Evolutionary conservation across 371 early-diverging fungal genomes (phyloP).

Genomic region (Saksenaea oblongispora): DNA sequence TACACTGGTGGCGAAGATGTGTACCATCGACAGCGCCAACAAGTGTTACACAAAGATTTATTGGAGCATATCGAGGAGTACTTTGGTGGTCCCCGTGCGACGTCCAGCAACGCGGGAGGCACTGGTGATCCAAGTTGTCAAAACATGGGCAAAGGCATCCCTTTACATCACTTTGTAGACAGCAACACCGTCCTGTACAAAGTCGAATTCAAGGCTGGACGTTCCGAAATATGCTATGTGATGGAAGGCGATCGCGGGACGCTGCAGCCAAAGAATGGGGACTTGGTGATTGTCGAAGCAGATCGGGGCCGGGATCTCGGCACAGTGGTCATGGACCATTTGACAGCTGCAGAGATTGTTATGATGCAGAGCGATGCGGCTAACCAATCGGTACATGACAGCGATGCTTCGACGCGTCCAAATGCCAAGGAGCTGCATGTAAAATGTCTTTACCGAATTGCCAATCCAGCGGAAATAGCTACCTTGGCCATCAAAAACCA

Average conservation of each 20-base stretch:
- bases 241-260: constrained; percentile 34
- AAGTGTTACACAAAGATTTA: constrained; percentile 8
- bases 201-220: constrained; percentile 83
- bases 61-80: constrained; percentile 14
- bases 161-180: constrained; percentile 29
- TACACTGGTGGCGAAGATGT: not conserved
- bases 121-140: not conserved
- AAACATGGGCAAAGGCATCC: constrained; percentile 37
- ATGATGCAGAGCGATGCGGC: constrained; percentile 3
- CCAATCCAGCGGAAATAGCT: not conserved
- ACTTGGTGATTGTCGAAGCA: constrained; percentile 87
- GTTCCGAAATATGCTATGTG: constrained; percentile 73
- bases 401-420: not conserved
- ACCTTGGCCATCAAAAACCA: constrained; percentile 16
- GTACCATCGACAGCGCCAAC: constrained; percentile 10
- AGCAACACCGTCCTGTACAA: constrained; percentile 64
- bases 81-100: constrained; percentile 10
- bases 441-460: constrained; percentile 2
- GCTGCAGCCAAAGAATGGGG: constrained; percentile 56
- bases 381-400: constrained; percentile 5
- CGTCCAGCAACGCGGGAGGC: not conserved
- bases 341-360: constrained; percentile 6
- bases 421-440: constrained; percentile 2
- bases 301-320: constrained; percentile 92
- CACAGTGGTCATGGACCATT: constrained; percentile 69